A percentile compares a stretch with the other conserved stretches of the same genome.
These are phyloP conservation scores for Pseudocercospora cruenta DNA, from an alignment of 2,329 filamentous ascomycete species.

Conservation along the genomic window DNA sequence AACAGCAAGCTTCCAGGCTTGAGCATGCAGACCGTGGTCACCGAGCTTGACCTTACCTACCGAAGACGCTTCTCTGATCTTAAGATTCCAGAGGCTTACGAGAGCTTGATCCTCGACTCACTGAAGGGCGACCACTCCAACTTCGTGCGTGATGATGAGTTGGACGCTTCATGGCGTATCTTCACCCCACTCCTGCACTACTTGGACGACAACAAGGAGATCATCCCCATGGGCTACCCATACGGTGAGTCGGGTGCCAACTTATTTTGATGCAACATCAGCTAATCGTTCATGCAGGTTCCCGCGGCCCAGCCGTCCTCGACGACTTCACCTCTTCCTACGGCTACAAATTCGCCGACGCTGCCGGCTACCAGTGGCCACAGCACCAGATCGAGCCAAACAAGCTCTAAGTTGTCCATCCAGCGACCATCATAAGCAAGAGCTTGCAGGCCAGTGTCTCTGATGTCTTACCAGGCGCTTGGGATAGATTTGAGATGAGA, in stretches of 20 bases:
- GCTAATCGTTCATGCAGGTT: constrained; percentile 63
- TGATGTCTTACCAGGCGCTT: neutral
- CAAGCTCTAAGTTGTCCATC: constrained; percentile 65
- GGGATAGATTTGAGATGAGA: constrained; percentile 11
- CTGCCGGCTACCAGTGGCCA: constrained; percentile 93
- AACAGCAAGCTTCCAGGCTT: constrained; percentile 98
- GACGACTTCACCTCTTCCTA: constrained; percentile 98
- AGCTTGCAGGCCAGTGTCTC: constrained; percentile 8
- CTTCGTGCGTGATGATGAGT: constrained; percentile 95
- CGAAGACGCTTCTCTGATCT: constrained; percentile 97
- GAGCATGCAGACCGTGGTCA: constrained; percentile 99
- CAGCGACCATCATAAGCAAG: neutral
- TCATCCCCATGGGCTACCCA: constrained; percentile 98
- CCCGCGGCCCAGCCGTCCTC: constrained; percentile 90
- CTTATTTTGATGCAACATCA: neutral
- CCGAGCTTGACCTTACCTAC: constrained; percentile 97
- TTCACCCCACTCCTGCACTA: constrained; percentile 98
- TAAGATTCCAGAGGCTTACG: constrained; percentile 99
- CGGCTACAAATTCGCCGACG: constrained; percentile 98
- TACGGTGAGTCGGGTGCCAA: constrained; percentile 73
- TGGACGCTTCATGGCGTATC: constrained; percentile 97
- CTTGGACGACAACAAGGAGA: constrained; percentile 98
- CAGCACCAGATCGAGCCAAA: constrained; percentile 71
- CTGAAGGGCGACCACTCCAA: constrained; percentile 99
- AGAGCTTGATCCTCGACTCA: constrained; percentile 94